Base-by-base conservation (phyloP, 768 basidiomycete genomes). In the Holtermanniella nyarrowii region DNA sequence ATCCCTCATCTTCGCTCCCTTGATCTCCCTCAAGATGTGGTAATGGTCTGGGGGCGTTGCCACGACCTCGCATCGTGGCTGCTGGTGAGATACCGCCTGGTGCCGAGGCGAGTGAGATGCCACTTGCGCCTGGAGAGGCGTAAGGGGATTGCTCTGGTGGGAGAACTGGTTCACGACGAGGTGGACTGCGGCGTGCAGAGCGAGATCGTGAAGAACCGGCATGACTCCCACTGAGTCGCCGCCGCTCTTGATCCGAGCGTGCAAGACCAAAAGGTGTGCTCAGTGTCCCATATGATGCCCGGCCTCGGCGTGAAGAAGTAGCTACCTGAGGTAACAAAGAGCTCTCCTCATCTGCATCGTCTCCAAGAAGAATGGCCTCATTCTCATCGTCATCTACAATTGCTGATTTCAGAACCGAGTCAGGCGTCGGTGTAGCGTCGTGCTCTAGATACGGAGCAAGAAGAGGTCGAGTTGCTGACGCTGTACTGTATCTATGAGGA, bases 1-100 rank as follows among this genome's bases (percentile, higher is more conserved):
- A 61, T 60, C 26, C 52, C 56, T 45, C 55, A 62, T 7, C 59
- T 66, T 3, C 57, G 62, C 5, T 50, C 48, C 1, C 49, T 55
- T 5, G 60, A 45, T 63, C 61, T 5, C 58, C 62, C 16, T 53
- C 26, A 20, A 26, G 13, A 16, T 25, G 3, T 20, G 10, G 13
- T 5, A 37, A 20, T 22, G 43, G 18, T 45, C 22, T 10, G 5
- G 48, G 18, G n/a, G 49, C 56, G 7, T 47, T n/a, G 21, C 48
- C 37, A 1, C 51, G 47, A 45, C 52, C 46, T 41, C 56, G 48
- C 4, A 44, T 26, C 14, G 21, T 22, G 22, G 18, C 42, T 3
- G 37, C 48, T 44, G 44, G 42, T 11, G 44, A 42, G 39, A 50
- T 23, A 21, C 31, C 31, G 16, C 31, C 31, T 37, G 31, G 31